phyloP scores from a whole-genome alignment of 2,329 filamentous ascomycete species.

The Colletotrichum euphorbiae region DNA sequence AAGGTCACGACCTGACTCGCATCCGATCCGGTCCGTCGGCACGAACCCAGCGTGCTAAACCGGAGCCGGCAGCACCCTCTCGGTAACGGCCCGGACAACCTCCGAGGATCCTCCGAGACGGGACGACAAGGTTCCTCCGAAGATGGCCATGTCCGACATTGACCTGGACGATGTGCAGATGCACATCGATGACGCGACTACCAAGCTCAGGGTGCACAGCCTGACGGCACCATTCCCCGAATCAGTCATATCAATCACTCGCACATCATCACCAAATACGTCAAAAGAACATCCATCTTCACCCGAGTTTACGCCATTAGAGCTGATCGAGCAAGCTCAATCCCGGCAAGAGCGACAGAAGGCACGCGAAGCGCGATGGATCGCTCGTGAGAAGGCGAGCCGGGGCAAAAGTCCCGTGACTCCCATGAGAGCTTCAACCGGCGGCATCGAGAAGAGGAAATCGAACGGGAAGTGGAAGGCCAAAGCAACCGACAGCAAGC shows the following conservation, averaged over 20 bases:
- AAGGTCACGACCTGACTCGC: background rate
- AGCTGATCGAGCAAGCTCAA: background rate
- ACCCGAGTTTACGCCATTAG: background rate
- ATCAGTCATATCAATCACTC: conserved; percentile 5
- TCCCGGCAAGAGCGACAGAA: background rate
- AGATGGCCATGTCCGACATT: conserved; percentile 3
- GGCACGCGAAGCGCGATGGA: background rate
- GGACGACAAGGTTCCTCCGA: no score
- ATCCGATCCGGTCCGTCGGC: background rate
- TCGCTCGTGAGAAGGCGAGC: background rate
- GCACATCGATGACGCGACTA: background rate
- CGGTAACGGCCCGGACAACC: background rate
- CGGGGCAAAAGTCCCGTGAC: background rate
- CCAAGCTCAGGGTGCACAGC: background rate
- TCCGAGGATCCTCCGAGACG: background rate
- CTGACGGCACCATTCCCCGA: background rate
- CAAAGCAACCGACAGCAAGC: conserved; percentile 11
- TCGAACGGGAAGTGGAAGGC: conserved; percentile 9
- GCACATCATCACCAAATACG: background rate
- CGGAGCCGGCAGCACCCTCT: background rate
- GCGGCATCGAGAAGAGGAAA: conserved; percentile 20
- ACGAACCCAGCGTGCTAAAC: no score
- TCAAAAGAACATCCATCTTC: background rate
- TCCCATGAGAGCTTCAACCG: background rate
- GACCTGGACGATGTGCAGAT: conserved; percentile 5